A percentile compares a stretch with the other conserved stretches of the same genome.
These are phyloP conservation scores for Obelidium mucronatum DNA, from an alignment of 192 early-diverging fungal genomes.

Conservation along the genomic window DNA sequence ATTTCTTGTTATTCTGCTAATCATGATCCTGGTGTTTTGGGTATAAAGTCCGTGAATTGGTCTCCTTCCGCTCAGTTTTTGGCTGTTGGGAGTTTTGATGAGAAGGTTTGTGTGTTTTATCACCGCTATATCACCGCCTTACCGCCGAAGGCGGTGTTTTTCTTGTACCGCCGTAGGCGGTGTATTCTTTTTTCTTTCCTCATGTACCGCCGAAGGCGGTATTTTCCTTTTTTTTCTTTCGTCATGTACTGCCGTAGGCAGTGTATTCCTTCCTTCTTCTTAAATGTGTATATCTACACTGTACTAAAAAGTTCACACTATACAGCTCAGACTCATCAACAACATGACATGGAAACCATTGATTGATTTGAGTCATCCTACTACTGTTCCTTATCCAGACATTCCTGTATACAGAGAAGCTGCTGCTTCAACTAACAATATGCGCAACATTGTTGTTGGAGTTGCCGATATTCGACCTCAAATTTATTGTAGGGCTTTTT, in stretches of 20 bases:
- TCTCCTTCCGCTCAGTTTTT: constrained; percentile 77
- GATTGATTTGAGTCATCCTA: constrained; percentile 67
- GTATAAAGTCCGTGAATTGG: constrained; percentile 80
- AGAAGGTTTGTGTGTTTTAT: constrained; percentile 65
- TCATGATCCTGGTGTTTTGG: constrained; percentile 72
- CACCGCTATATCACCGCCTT: neutral
- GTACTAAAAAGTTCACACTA: no score
- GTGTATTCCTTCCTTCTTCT: constrained; percentile 14
- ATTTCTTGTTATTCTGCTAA: constrained; percentile 55
- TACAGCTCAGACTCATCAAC: constrained; percentile 75
- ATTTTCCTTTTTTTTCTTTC: constrained; percentile 21
- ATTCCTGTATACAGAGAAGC: constrained; percentile 52
- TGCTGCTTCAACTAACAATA: no score
- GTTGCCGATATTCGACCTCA: constrained; percentile 28
- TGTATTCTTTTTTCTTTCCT: no score
- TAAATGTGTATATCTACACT: no score
- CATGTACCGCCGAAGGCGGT: no score
- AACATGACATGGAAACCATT: constrained; percentile 75
- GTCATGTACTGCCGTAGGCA: neutral
- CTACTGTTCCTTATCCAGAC: constrained; percentile 33
- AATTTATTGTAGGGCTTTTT: constrained; percentile 47
- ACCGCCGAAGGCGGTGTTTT: no score
- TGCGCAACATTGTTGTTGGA: no score
- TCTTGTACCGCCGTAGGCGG: no score
- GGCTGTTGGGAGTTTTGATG: constrained; percentile 87